Base-by-base conservation (phyloP, 2,329 filamentous ascomycete genomes). In the Didymella glomerata region DNA sequence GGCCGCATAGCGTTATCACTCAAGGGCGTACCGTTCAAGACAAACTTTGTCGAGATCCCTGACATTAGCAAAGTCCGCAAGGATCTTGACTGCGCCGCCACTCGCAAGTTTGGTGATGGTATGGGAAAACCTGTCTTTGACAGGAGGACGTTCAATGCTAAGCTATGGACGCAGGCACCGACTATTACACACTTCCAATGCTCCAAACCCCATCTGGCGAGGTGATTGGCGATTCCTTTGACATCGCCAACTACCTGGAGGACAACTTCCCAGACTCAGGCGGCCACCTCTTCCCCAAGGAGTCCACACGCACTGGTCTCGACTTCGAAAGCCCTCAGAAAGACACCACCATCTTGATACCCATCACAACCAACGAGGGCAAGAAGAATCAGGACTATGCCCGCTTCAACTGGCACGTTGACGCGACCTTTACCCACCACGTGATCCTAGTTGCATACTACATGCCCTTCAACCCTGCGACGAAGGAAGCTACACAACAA, bases 171-270 rank as follows among this genome's bases (percentile, higher is more conserved):
- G 16, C 11, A 49, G 51, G 86, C 41, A 77, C 75, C 32, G 84
- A 87, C 66, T 89, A 81, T 76, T 80, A 81, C 73, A 90, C 87
- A 2, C 80, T 90, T 0, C 87, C 88, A 1, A 79, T 88, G 41
- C 71, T 89, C 22, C 65, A 76, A 1, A 84, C 88, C 49, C 70
- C 77, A 18, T 82, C 80, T 0, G 68, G 67, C 5, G 58, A 73
- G 0, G 49, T 78, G 0, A 54, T 89, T 2, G 87, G 87, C 5
- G 88, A 90, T 74, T 86, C 86, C 2, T 88, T 88, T 67, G 87
- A 89, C 51, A 90, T 90, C 60, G 88, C 87, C 7, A 73, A 82
- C 25, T 84, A 88, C 65, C 78, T 90, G 2, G 81, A 89, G 24
- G 74, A 80, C 1, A 78, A 70, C 0, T 87, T 84, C 54, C 84